Evolutionary conservation across 2,329 filamentous ascomycete species (phyloP).

Genomic region (Ophiostoma ulmi): DNA sequence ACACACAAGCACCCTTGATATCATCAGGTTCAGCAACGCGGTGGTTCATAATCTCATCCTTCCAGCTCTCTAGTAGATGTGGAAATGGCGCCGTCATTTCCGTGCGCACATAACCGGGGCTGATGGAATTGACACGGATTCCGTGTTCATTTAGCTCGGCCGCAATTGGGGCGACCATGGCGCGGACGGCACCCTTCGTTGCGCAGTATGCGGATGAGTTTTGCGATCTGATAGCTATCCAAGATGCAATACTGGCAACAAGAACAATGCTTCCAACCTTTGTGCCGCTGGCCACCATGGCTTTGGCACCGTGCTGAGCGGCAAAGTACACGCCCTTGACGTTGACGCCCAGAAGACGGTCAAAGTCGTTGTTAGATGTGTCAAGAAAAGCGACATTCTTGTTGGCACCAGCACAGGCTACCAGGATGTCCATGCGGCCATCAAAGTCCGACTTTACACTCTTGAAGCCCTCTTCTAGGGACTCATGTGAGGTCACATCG

Average conservation of each 20-base stretch:
- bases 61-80: constrained; percentile 56
- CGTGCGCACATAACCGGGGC: constrained; percentile 62
- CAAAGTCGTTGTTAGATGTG: constrained; percentile 24
- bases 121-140: constrained; percentile 62
- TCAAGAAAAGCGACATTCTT: constrained; percentile 26
- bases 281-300: constrained; percentile 28
- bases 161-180: constrained; percentile 58
- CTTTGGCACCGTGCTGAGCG: constrained; percentile 38
- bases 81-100: constrained; percentile 69
- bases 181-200: constrained; percentile 60
- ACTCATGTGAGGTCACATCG: constrained; percentile 19
- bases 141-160: constrained; percentile 56
- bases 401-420: constrained; percentile 28
- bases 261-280: constrained; percentile 50
- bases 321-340: constrained; percentile 32
- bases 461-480: constrained; percentile 18
- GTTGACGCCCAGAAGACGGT: constrained; percentile 23
- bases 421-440: constrained; percentile 25
- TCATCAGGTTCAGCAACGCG: constrained; percentile 53
- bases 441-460: constrained; percentile 22
- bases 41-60: constrained; percentile 68
- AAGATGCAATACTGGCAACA: constrained; percentile 53
- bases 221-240: constrained; percentile 53
- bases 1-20: constrained; percentile 57
- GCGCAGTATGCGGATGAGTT: constrained; percentile 64